Evolutionary conservation across 371 early-diverging fungal genomes (phyloP).

Genomic region (Actinomortierella wolfii): DNA sequence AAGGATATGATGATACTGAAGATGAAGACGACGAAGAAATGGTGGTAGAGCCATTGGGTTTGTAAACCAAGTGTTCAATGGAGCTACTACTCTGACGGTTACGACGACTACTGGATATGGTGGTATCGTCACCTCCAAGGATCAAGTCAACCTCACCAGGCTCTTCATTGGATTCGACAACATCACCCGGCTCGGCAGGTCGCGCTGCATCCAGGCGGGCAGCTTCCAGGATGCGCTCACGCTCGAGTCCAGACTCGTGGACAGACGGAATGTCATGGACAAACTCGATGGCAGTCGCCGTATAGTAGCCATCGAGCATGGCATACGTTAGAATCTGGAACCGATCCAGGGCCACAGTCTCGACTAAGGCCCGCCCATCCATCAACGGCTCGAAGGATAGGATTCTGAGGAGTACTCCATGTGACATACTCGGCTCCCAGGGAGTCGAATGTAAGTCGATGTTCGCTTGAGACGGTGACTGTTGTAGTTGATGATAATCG

Average conservation of each 20-base stretch:
- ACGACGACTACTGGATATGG: too few relatives aligned
- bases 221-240: conserved; percentile 28
- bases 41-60: not conserved
- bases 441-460: conserved; percentile 14
- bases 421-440: conserved; percentile 35
- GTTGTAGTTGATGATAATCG: conserved; percentile 9
- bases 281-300: conserved; percentile 31
- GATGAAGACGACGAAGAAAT: not conserved
- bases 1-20: not conserved
- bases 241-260: conserved; percentile 24
- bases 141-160: not conserved
- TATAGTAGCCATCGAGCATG: conserved; percentile 31
- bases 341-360: conserved; percentile 50
- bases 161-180: conserved; percentile 1
- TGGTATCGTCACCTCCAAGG: too few relatives aligned
- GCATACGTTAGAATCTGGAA: conserved; percentile 45
- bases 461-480: conserved; percentile 16
- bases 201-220: conserved; percentile 33
- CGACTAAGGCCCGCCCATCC: conserved; percentile 46
- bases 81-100: too few relatives aligned
- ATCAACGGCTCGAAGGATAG: conserved; percentile 36
- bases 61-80: too few relatives aligned
- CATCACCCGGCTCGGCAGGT: conserved; percentile 30
- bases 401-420: conserved; percentile 51
- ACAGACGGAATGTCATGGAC: conserved; percentile 24